Evolutionary conservation across 2,329 filamentous ascomycete genomes (phyloP), one percentile per base, ranked within the genome.

Genomic region (Simplicillium sp.): DNA sequence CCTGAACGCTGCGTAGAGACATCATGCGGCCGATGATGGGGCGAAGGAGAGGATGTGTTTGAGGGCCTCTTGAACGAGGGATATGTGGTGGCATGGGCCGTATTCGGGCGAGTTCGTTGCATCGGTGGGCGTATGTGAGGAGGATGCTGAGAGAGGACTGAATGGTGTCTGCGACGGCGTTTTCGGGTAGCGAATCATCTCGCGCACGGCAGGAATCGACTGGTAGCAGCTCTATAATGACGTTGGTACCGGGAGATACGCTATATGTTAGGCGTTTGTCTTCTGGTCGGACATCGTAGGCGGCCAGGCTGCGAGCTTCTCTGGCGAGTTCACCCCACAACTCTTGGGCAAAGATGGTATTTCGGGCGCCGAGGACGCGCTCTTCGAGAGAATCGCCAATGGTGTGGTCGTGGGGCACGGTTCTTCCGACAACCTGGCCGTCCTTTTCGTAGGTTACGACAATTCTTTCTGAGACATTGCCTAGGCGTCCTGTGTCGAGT

Each of bases 281-380:
- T 29, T 77, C 71, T 12, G 80, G 73, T 18, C 72, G 73, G 11
- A 96, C 81, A 9, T 82, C 77, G 45, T 85, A 80, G 11, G 80
- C 78, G 3, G 82, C 71, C 16, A 95, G 67, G 0, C 73, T 72
- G 13, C 88, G 82, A 1, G 84, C 80, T 61, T 98, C 92, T 14
- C 87, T 75, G 39, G 82, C 81, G 44, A 97, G 70, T 61, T 98
- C 92, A 50, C 94, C 81, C 73, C 88, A 96, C 2, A 98, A 66
- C 56, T 98, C 92, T 54, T 89, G 82, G 20, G 85, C 80, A 51
- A 86, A 88, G 15, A 90, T 71, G 38, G 84, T 87, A 58, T 92
- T 84, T 42, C 86, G 74, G 3, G 86, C 84, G 50, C 85, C 77
- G 14, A 82, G 75, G 28, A 94, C 84, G 9, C 80, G 73, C 25